Conservation (phyloP, 2,329 filamentous ascomycete species). For the Chaetomiaceae sp. region DNA sequence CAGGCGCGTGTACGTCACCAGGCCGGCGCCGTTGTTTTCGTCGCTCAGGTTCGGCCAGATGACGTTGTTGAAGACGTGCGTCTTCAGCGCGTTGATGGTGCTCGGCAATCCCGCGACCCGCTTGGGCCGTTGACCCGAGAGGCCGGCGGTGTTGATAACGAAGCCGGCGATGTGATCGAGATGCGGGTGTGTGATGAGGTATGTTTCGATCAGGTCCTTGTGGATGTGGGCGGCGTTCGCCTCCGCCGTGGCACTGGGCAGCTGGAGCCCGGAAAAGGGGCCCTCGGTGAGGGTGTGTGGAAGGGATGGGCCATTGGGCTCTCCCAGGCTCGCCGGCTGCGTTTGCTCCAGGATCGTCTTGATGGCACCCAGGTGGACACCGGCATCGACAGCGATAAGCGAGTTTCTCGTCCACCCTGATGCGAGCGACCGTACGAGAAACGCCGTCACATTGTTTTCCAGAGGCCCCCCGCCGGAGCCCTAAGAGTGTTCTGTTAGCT, state of each 20-base stretch:
- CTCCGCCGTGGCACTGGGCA: constrained; percentile 59
- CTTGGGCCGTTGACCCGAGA: constrained; percentile 76
- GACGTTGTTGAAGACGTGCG: constrained; percentile 93
- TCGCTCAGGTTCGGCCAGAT: constrained; percentile 98
- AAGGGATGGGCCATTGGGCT: constrained; percentile 30
- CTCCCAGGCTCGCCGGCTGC: constrained; percentile 33
- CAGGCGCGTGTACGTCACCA: constrained; percentile 84
- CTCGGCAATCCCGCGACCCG: constrained; percentile 77
- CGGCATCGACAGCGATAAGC: constrained; percentile 86
- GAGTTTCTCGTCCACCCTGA: constrained; percentile 77
- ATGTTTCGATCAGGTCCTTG: constrained; percentile 73
- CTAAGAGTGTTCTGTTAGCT: constrained; percentile 39
- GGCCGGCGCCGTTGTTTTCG: constrained; percentile 87
- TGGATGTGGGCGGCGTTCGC: constrained; percentile 80
- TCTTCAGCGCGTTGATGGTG: constrained; percentile 88
- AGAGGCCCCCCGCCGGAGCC: constrained; percentile 83
- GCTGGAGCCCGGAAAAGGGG: constrained; percentile 71
- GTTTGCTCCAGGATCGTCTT: constrained; percentile 65
- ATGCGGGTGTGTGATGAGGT: constrained; percentile 95
- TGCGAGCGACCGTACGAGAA: constrained; percentile 76
- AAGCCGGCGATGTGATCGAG: constrained; percentile 90
- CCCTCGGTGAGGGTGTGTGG: constrained; percentile 57
- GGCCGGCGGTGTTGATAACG: constrained; percentile 85
- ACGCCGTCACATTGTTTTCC: constrained; percentile 84
- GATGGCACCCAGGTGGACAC: constrained; percentile 82